Evolutionary conservation across 257 asterid genomes (phyloP).

Genomic region (Rhazya stricta): DNA sequence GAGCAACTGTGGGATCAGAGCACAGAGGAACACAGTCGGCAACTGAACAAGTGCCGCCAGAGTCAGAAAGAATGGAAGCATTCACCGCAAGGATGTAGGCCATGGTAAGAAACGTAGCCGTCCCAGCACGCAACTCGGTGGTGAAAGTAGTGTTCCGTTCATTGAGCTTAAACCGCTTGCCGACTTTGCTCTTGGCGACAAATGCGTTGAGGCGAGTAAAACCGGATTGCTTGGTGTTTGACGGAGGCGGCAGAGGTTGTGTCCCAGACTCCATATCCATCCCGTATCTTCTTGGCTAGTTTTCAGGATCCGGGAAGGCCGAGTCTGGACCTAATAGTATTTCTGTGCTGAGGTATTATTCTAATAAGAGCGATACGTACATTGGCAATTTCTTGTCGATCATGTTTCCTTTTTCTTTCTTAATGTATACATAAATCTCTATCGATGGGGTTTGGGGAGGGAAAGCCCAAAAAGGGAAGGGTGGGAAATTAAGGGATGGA

Average conservation of each 20-base stretch:
- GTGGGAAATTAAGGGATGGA: too few relatives aligned
- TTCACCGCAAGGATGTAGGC: conserved; percentile 97
- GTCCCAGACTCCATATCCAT: conserved; percentile 58
- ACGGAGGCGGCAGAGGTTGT: conserved; percentile 21
- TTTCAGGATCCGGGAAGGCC: background rate
- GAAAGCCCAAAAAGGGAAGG: too few relatives aligned
- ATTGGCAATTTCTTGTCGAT: too few relatives aligned
- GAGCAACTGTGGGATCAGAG: conserved; percentile 45
- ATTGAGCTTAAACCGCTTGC: conserved; percentile 62
- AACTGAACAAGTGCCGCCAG: conserved; percentile 91
- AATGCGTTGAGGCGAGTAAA: conserved; percentile 49
- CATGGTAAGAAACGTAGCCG: conserved; percentile 95
- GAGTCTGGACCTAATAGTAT: background rate
- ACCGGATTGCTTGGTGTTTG: conserved; percentile 24
- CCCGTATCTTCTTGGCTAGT: background rate
- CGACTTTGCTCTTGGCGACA: conserved; percentile 49
- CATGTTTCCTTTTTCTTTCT: too few relatives aligned
- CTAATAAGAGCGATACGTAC: too few relatives aligned
- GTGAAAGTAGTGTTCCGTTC: conserved; percentile 83
- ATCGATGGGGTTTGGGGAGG: too few relatives aligned
- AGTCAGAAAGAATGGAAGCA: conserved; percentile 83
- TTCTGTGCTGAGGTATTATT: background rate
- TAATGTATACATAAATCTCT: too few relatives aligned
- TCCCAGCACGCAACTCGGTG: conserved; percentile 98
- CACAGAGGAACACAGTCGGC: conserved; percentile 83